Evolutionary conservation across 2,329 filamentous ascomycete genomes (phyloP).

Genomic region (Hyphodiscus sp.): DNA sequence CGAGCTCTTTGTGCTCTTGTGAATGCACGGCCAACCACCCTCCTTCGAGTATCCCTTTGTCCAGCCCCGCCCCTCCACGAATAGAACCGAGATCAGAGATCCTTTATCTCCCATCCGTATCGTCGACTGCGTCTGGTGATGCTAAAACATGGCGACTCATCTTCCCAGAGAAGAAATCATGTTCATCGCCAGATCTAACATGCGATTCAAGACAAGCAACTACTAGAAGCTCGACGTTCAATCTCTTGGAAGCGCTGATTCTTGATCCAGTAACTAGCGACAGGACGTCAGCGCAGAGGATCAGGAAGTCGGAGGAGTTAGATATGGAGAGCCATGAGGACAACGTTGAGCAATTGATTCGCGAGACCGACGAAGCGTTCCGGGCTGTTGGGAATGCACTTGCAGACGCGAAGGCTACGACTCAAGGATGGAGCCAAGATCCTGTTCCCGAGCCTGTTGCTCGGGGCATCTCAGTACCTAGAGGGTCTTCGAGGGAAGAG

Average conservation of each 20-base stretch:
- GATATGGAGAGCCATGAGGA: constrained; percentile 16
- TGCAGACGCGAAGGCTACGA: constrained; percentile 31
- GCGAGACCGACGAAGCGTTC: constrained; percentile 46
- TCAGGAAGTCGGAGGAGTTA: constrained; percentile 8
- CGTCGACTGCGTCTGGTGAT: constrained; percentile 7
- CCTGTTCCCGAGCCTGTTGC: constrained; percentile 2
- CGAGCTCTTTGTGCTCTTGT: constrained; percentile 41
- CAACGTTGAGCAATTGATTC: constrained; percentile 38
- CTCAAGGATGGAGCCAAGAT: constrained; percentile 23
- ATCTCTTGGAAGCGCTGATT: constrained; percentile 28
- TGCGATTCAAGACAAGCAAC: not conserved
- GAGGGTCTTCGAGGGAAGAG: constrained; percentile 3
- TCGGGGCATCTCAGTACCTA: constrained; percentile 14
- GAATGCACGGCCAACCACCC: constrained; percentile 10
- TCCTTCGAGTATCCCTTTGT: constrained; percentile 21
- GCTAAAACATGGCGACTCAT: constrained; percentile 21
- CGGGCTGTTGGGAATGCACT: constrained; percentile 38
- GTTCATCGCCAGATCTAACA: not conserved
- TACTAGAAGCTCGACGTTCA: constrained; percentile 16
- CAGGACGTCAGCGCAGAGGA: constrained; percentile 25
- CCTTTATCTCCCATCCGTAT: constrained; percentile 24
- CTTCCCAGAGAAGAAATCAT: constrained; percentile 13
- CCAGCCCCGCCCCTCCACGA: constrained; percentile 5
- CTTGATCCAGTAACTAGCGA: constrained; percentile 19
- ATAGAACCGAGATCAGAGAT: constrained; percentile 18